Evolutionary conservation across 208 protist species (phyloP).

Genomic region (Polymyxa betae): DNA sequence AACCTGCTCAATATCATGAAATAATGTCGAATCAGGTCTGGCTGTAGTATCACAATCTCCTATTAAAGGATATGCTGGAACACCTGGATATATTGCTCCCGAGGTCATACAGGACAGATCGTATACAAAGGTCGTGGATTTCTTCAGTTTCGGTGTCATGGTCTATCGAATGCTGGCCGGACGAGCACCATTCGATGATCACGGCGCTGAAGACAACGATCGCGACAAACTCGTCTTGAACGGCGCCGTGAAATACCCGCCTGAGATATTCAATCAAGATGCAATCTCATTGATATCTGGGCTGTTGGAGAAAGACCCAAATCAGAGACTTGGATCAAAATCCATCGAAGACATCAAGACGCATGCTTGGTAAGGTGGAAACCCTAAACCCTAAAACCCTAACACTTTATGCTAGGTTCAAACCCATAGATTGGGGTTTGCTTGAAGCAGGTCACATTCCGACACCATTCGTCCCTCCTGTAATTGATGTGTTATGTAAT

Average conservation of each 20-base stretch:
- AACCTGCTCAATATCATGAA: not conserved
- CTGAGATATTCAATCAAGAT: not conserved
- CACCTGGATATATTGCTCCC: conserved; percentile 77
- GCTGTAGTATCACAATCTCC: not conserved
- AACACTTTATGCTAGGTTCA: too few species aligned
- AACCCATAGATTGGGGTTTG: conserved; percentile 40
- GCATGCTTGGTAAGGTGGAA: conserved; percentile 57
- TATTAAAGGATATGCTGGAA: conserved; percentile 76
- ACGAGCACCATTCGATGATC: conserved; percentile 14
- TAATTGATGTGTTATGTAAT: not conserved
- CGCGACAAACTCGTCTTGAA: conserved; percentile 26
- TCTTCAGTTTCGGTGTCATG: conserved; percentile 77
- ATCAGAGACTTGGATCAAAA: conserved; percentile 43
- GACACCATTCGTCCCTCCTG: not conserved
- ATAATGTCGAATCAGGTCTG: not conserved
- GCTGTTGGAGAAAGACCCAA: conserved; percentile 51
- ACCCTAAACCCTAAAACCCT: too few species aligned
- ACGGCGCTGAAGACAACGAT: not conserved
- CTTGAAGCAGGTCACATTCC: conserved; percentile 39
- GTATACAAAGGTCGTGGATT: conserved; percentile 78
- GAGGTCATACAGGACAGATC: conserved; percentile 72
- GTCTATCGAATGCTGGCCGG: conserved; percentile 79
- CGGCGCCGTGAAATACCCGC: not conserved
- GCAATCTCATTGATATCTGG: conserved; percentile 32
- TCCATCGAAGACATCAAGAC: conserved; percentile 47